Evolutionary conservation across 2,329 filamentous ascomycete genomes (phyloP).

Genomic region (Colletotrichum gigasporum): DNA sequence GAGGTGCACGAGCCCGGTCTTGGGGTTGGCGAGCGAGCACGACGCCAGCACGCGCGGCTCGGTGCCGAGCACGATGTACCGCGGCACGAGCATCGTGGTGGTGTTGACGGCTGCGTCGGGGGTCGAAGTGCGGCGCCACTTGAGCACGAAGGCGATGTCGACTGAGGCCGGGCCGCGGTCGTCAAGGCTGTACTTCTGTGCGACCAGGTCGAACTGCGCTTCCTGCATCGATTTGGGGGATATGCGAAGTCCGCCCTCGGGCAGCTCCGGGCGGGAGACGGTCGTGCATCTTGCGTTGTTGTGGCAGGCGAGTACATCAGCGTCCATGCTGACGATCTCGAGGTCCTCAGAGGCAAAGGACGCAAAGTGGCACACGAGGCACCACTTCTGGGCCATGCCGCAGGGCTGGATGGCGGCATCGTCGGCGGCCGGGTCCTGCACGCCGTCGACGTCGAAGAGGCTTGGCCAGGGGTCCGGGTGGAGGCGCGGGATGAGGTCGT

Average conservation of each 20-base stretch:
- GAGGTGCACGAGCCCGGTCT: conserved; percentile 52
- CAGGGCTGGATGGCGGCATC: conserved; percentile 41
- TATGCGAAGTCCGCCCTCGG: conserved; percentile 59
- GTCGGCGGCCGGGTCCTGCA: conserved; percentile 47
- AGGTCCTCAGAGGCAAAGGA: conserved; percentile 83
- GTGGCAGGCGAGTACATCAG: conserved; percentile 68
- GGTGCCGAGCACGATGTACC: conserved; percentile 80
- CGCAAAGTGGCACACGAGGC: conserved; percentile 75
- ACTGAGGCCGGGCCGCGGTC: conserved; percentile 80
- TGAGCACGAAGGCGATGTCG: conserved; percentile 78
- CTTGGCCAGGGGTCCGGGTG: conserved; percentile 86
- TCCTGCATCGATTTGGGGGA: conserved; percentile 75
- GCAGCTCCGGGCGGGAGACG: conserved; percentile 48
- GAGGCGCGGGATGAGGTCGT: conserved; percentile 83
- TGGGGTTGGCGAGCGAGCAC: conserved; percentile 53
- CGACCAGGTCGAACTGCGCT: conserved; percentile 76
- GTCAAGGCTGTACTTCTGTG: conserved; percentile 82
- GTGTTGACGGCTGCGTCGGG: conserved; percentile 56
- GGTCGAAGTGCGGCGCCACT: conserved; percentile 72
- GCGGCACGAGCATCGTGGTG: conserved; percentile 79
- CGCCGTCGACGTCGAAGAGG: conserved; percentile 74
- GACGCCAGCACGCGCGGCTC: conserved; percentile 86
- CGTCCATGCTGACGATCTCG: conserved; percentile 68
- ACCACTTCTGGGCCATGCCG: conserved; percentile 85
- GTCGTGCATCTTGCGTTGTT: conserved; percentile 70